Evolutionary conservation across 2,329 filamentous ascomycete genomes (phyloP), one percentile per base, ranked within the genome.

Genomic region (Podosphaera xanthii): DNA sequence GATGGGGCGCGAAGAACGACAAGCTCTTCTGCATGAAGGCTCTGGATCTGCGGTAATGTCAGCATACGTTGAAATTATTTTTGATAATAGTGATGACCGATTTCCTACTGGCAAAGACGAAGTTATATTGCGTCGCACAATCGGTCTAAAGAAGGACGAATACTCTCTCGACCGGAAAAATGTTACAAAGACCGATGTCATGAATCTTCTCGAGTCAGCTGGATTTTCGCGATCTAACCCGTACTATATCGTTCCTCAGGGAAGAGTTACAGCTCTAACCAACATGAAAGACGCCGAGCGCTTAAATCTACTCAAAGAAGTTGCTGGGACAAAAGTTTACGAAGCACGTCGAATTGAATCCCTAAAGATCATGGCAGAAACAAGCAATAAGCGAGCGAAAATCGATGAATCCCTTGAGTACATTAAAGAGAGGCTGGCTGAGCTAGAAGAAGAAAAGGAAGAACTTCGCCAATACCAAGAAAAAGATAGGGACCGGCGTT

Each of bases 21-120:
- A 94, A 72, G 89, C 87, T 36, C 80, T 98, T 42, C 79, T 98
- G n/a, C 92, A 98, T 71, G 94, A 98, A 76, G 94, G 94, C 48
- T 94, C 92, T 3, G 94, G 92, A 42, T 95, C 91, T 2, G 92
- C 92, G 14, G 91, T 98, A 67, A 95, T 96, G 87, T 95, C 90
- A 55, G 94, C 92, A n/a, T 98, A 97, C 67, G 94, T 98, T 61
- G 92, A 98, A 72, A 87, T 98, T 67, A 94, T 96, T 64, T 98
- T 98, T 71, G 92, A 98, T 77, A 98, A 98, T 70, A 87, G 81
- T 66, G 91, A 98, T 70, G 88, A 94, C 66, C 87, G 92, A 66
- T 97, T 98, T 68, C 89, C 89, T 42, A 96, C 89, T 8, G 87
- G 87, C 65, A 92, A 88, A 69, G 84, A 89, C 61, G 91, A 98